Base-by-base conservation (phyloP, 495 filamentous ascomycete species). In the Talaromyces borbonicus region DNA sequence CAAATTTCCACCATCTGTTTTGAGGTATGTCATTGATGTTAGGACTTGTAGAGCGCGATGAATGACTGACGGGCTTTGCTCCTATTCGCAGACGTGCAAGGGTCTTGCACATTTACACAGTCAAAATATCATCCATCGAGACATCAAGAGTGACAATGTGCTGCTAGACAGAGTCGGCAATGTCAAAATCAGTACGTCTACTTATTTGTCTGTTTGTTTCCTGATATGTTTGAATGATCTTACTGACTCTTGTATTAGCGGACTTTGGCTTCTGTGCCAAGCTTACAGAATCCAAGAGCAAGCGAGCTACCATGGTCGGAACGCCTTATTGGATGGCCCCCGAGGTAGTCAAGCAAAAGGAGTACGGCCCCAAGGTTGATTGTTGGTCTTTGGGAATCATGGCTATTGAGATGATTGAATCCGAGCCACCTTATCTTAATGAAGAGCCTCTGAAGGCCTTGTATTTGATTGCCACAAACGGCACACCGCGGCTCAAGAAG, bases 291-390 rank as follows among this genome's bases (percentile, higher is more conserved):
- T 81, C 87, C 44, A 94, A 95, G 68, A 89, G 76, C 58, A 97
- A 98, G 71, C 90, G 92, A 56, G 89, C 90, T 20, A 98, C 92
- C 38, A 97, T 98, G 92, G 92, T 98, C 41, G 92, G 92, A 47
- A 98, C 92, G 12, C 92, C 92, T 1, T 98, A 97, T 71, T 98
- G 92, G 92, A 98, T 98, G 92, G 92, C 92, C 2, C 92, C 92
- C 25, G 92, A 98, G 62, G 92, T 98, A 12, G 92, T 98, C 57
- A 97, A 96, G 71, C 92, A 96, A 62, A 95, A 95, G 71, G 90
- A 95, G 61, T 98, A 98, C 58, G 92, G 88, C 29, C 83, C 85
- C 52, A 98, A 98, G 74, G 92, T 97, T 46, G 92, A 98, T 58
- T 95, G 96, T 54, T 97, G 92, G 92, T 96, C 90, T 9, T 73